Base-by-base conservation (phyloP, 2,329 filamentous ascomycete genomes). In the Fusarium veterinarium region DNA sequence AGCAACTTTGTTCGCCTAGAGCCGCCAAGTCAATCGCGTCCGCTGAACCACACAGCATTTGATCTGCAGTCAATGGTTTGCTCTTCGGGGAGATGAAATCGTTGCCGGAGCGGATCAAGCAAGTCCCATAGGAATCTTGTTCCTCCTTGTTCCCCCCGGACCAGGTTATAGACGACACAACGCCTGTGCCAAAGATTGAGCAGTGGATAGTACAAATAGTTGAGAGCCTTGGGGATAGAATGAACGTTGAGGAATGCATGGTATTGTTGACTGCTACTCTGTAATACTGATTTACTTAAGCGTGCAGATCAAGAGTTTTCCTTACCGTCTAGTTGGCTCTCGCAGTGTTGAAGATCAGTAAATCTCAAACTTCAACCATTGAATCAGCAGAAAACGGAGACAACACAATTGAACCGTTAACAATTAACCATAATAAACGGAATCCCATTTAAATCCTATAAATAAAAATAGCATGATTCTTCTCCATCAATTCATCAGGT, bases 21-120 rank as follows among this genome's bases (percentile, higher is more conserved):
- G 40, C n/a, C 65, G 31, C 40, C 25, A 46, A 28, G 49, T 58
- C 58, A 69, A 69, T 69, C 33, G 16, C 16, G 48, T 33, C 40
- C 38, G 38, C 16, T n/a, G 19, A 25, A 48, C 45, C 30, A 23
- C 28, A 38, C 40, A 58, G 35, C 30, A 19, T 28, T 64, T 33
- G 31, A 45, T 31, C 13, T 20, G 5, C 17, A 19, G 30, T 40
- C 45, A 11, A n/a, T 64, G 31, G 38, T 42, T 49, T 49, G 31
- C 16, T 16, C 14, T n/a, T 52, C 33, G 49, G 49, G 25, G 25
- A 49, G 13, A 23, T 38, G 11, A 19, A 25, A 6, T 51, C 8
- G 33, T 30, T 12, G 23, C 23, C 33, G 23, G 49, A 20, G 25
- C 23, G 33, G 23, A 12, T 11, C 19, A 20, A n/a, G 25, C 14